Base-by-base conservation (phyloP, 352 stramenopile species). In the Thraustochytrium sp. region DNA sequence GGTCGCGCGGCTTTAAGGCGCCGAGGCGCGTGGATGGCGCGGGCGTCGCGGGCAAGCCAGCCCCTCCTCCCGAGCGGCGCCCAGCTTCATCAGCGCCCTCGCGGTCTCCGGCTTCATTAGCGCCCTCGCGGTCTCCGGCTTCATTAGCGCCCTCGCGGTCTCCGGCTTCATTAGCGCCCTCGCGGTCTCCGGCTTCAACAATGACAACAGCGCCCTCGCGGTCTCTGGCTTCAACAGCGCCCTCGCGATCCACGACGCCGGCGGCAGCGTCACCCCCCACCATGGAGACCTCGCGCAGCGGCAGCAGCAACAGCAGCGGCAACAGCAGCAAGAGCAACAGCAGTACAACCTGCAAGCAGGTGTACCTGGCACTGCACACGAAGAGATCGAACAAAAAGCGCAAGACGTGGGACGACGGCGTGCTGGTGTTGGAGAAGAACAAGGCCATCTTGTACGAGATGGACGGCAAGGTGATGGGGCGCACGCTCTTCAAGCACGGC, bases 341-440 rank as follows among this genome's bases (percentile, higher is more conserved):
- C 51, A 26, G 11, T n/a, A 2, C 21, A 59, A n/a, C 9, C 2
- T 2, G 61, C 16, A 56, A 51, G 44, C 59, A 76, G 34, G 42
- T 72, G 4, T 86, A 55, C 80, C 0, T 26, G 62, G 83, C 63
- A 16, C 54, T 86, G 75, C 78, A 86, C 59, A 75, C 56, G 0
- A 86, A 86, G 55, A 23, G 38, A 2, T 54, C 42, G 0, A 37
- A 16, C 40, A 86, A 86, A 44, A 86, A 86, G 55, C 48, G 62
- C 48, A 86, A 86, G 38, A 44, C 26, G 34, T 86, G 44, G 56
- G 49, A 86, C 11, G 83, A 86, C 48, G 75, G 76, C 31, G 42
- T 86, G 3, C 55, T 86, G 0, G 49, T 84, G 42, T 37, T 86
- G 18, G 80, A 86, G 21, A 73, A 73, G 18, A 61, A 54, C 34